Evolutionary conservation across 352 stramenopile genomes (phyloP), one percentile per base, ranked within the genome.

Genomic region (Phytophthora pluvialis): DNA sequence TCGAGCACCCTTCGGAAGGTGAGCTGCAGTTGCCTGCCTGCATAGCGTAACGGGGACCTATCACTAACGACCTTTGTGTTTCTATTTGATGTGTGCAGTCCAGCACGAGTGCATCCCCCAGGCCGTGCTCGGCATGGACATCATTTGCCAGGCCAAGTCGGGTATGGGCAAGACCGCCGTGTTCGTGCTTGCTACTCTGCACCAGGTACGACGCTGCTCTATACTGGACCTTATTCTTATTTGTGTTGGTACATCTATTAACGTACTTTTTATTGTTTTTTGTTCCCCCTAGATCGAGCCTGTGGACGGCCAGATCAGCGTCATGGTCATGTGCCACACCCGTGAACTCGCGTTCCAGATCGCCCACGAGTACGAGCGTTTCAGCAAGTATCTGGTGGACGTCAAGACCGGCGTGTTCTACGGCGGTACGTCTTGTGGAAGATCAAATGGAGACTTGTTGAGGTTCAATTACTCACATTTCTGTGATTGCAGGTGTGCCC

Each of bases 151-250:
- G 80, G 98, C 98, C 60, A 99, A 99, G 90, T 99, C 96, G 39
- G 98, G 98, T 82, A 99, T 99, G 98, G 98, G 98, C 66, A 99
- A 99, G 86, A 99, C 98, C 0, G 98, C 98, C 44, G 98, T 99
- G 33, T 99, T 99, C 73, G 97, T 99, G 5, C 80, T 99, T 45
- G 96, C 98, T 16, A 99, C 98, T 3, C 86, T 99, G 43, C 97
- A 99, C 80, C 97, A 99, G 87, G 93, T 99, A 76, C 8, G 54
- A 36, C 7, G 15, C 12, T 51, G 16, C 8, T 2, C 11, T 12
- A 25, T 31, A 4, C 3, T 60, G 16, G 12, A 31, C 13, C 21
- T 16, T 66, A 7, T 0, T 60, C 16, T 33, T 51, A 8, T 32
- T 63, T 32, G 9, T 60, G 16, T 45, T 15, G 45, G 13, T 63